Evolutionary conservation across 805 yeast genomes (phyloP).

Genomic region (Wickerhamomyces bovis): DNA sequence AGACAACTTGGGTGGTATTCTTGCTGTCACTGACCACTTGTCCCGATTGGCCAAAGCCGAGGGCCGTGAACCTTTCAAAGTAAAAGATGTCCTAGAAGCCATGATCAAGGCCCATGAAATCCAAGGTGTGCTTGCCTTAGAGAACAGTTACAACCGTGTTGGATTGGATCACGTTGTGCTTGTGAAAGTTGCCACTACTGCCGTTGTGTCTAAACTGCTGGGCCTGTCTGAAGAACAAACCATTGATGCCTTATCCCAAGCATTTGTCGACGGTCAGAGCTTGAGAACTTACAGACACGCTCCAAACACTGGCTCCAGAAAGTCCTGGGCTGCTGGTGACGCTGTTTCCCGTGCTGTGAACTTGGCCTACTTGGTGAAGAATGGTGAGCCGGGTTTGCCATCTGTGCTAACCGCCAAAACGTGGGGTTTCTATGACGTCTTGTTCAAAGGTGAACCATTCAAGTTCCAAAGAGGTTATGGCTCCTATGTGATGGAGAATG

Average conservation of each 20-base stretch:
- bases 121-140: conserved; percentile 53
- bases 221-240: conserved; percentile 47
- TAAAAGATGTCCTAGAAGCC: conserved; percentile 45
- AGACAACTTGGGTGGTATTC: conserved; percentile 53
- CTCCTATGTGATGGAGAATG: conserved; percentile 58
- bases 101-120: conserved; percentile 63
- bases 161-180: conserved; percentile 56
- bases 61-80: conserved; percentile 38
- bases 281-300: conserved; percentile 59
- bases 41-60: conserved; percentile 38
- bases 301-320: conserved; percentile 57
- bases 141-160: conserved; percentile 53
- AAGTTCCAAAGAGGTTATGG: conserved; percentile 49
- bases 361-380: conserved; percentile 44
- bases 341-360: conserved; percentile 55
- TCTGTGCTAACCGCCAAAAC: conserved; percentile 50
- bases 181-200: conserved; percentile 56
- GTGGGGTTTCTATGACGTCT: conserved; percentile 63
- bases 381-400: conserved; percentile 52
- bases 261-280: conserved; percentile 55
- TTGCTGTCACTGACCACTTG: conserved; percentile 52
- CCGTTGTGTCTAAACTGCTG: conserved; percentile 50
- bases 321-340: conserved; percentile 67
- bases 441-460: conserved; percentile 46
- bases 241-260: conserved; percentile 50